These are phyloP conservation scores for Erythrophleum ivorense DNA, from an alignment of 331 rosid species.

Conservation along the genomic window DNA sequence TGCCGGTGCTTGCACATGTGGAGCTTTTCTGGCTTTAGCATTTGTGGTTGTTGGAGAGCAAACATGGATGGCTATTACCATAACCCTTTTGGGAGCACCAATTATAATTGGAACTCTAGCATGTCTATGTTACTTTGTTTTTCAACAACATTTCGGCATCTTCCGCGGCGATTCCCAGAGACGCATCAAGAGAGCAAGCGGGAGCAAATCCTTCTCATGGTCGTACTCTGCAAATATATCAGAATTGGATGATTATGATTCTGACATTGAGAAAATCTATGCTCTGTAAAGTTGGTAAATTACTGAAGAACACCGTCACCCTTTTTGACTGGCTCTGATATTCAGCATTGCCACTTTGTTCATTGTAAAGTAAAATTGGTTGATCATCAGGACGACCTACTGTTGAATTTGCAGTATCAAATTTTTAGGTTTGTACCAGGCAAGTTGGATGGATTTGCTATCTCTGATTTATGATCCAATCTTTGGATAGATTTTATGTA, in stretches of 20 bases:
- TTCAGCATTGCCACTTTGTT: not conserved
- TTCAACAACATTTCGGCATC: conserved; percentile 63
- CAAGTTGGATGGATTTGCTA: conserved; percentile 7
- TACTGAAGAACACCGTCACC: conserved; percentile 15
- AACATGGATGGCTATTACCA: conserved; percentile 78
- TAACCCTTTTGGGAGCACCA: conserved; percentile 76
- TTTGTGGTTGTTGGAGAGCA: conserved; percentile 75
- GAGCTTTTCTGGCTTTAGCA: conserved; percentile 80
- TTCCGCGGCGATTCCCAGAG: conserved; percentile 70
- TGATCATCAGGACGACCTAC: conserved; percentile 20
- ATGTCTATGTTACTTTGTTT: conserved; percentile 84
- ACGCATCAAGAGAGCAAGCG: conserved; percentile 68
- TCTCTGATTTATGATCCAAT: not conserved
- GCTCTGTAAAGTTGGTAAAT: conserved; percentile 50
- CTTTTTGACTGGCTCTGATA: not conserved
- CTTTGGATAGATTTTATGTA: conserved; percentile 29
- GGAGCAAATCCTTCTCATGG: conserved; percentile 92
- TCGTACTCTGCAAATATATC: conserved; percentile 87
- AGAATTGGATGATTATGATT: conserved; percentile 67
- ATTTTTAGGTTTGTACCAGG: not conserved
- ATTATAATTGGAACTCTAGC: conserved; percentile 84
- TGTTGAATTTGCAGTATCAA: conserved; percentile 19
- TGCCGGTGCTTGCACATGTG: conserved; percentile 89
- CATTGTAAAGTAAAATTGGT: conserved; percentile 25
- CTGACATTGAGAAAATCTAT: conserved; percentile 71